These are phyloP conservation scores for Colletotrichum tabaci DNA, from an alignment of 2,329 filamentous ascomycete genomes.

Conservation along the genomic window DNA sequence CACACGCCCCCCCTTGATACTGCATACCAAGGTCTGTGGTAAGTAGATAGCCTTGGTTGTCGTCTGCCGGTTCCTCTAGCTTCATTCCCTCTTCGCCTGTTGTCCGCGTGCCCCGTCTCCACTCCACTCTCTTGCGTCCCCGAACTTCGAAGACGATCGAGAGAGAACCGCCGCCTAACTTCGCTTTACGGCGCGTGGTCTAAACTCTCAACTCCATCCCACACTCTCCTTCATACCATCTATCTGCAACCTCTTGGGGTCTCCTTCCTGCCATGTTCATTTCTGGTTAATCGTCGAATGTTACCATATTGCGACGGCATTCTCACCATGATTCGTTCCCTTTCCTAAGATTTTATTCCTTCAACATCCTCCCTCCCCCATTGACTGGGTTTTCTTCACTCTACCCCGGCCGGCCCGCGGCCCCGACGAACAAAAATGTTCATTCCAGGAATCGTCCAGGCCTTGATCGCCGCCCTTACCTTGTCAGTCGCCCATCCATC, in stretches of 20 bases:
- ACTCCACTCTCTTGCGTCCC: slow-evolving; percentile 33
- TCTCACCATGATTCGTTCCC: slow-evolving; percentile 39
- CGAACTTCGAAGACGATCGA: slow-evolving; percentile 19
- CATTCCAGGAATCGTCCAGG: slow-evolving; percentile 60
- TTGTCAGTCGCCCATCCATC: slow-evolving; percentile 60
- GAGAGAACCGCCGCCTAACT: slow-evolving; percentile 23
- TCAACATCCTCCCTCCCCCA: slow-evolving; percentile 51
- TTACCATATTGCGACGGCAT: slow-evolving; percentile 44
- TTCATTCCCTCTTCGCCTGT: slow-evolving; percentile 28
- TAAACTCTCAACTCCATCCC: slow-evolving; percentile 36
- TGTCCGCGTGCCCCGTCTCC: not conserved
- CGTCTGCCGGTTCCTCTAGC: slow-evolving; percentile 16
- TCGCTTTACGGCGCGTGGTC: slow-evolving; percentile 23
- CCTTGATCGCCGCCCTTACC: slow-evolving; percentile 67
- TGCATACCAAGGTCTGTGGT: no score
- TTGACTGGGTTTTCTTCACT: slow-evolving; percentile 62
- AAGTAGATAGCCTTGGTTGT: not conserved
- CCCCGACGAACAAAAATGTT: slow-evolving; percentile 58
- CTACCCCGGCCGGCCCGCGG: slow-evolving; percentile 48
- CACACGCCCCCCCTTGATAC: not conserved
- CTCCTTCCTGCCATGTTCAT: slow-evolving; percentile 26
- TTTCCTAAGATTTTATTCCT: slow-evolving; percentile 51
- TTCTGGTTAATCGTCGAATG: slow-evolving; percentile 25
- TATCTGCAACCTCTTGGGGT: slow-evolving; percentile 40
- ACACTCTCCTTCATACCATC: slow-evolving; percentile 40